phyloP scores from a whole-genome alignment of 2,329 filamentous ascomycete genomes.

The Monosporascus sp. region DNA sequence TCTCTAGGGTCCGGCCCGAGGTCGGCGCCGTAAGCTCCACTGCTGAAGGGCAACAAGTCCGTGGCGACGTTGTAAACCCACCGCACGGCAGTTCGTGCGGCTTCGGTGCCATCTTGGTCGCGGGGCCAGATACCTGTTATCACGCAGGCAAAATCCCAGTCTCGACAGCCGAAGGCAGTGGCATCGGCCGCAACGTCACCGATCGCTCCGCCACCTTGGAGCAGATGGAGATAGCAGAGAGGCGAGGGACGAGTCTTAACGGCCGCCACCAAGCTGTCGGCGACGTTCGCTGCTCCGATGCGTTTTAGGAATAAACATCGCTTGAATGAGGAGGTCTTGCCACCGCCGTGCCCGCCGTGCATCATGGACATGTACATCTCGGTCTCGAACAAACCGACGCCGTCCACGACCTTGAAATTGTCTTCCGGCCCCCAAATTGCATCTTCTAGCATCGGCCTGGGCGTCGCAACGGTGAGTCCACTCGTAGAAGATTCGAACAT shows the following conservation, averaged over 20 bases:
- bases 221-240: conserved; percentile 57
- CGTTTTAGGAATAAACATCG: conserved; percentile 55
- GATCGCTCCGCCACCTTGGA: conserved; percentile 54
- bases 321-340: conserved; percentile 62
- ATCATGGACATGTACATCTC: conserved; percentile 59
- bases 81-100: conserved; percentile 30
- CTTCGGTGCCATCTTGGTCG: conserved; percentile 41
- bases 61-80: conserved; percentile 54
- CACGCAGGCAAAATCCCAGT: conserved; percentile 62
- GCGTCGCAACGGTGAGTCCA: conserved; percentile 5
- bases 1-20: conserved; percentile 60
- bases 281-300: conserved; percentile 33
- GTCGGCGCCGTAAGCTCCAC: conserved; percentile 55
- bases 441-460: conserved; percentile 6
- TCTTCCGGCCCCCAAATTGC: conserved; percentile 30
- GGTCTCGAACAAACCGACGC: conserved; percentile 48
- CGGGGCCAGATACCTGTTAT: conserved; percentile 59
- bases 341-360: conserved; percentile 52
- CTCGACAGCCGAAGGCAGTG: conserved; percentile 58
- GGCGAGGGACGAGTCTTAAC: conserved; percentile 44
- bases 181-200: conserved; percentile 36
- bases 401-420: conserved; percentile 35
- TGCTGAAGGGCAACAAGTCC: conserved; percentile 44
- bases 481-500: conserved; percentile 36
- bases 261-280: conserved; percentile 36